Percentiles rank a stretch among this genome's conserved stretches.
Evolutionary conservation across 306 rosid species (phyloP).

Genomic region (Corylus heterophylla): DNA sequence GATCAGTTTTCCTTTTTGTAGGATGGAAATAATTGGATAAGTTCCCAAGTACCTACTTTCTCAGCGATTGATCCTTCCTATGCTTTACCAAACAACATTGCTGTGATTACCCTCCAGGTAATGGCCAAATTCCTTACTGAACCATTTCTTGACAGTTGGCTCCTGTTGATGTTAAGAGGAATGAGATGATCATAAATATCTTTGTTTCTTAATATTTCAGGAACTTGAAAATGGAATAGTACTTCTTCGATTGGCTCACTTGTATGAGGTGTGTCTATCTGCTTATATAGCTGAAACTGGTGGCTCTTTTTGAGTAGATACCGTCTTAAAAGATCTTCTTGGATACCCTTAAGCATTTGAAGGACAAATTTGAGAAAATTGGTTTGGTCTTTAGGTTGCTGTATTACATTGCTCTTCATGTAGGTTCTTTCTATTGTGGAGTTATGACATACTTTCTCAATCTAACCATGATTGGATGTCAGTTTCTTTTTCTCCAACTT

Average conservation of each 20-base stretch:
- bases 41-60: conserved; percentile 58
- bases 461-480: conserved; percentile 7
- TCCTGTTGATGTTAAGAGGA: background rate
- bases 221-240: conserved; percentile 75
- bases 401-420: background rate
- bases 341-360: background rate
- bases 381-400: background rate
- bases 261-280: conserved; percentile 62
- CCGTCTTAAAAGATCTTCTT: background rate
- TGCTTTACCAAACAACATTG: conserved; percentile 68
- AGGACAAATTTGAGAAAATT: background rate
- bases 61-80: conserved; percentile 60
- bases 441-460: background rate
- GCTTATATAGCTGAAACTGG: conserved; percentile 8
- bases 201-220: conserved; percentile 46
- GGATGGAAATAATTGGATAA: conserved; percentile 61
- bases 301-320: conserved; percentile 19
- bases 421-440: background rate
- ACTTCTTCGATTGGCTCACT: conserved; percentile 77
- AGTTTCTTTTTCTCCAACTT: conserved; percentile 4
- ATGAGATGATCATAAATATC: background rate
- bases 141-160: conserved; percentile 1
- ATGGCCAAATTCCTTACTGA: background rate
- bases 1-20: conserved; percentile 24
- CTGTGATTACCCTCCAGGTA: conserved; percentile 78